Percentiles rank a stretch among this genome's conserved stretches.
phyloP scores from a whole-genome alignment of 805 yeast species.

The Ogataea methylovora region DNA sequence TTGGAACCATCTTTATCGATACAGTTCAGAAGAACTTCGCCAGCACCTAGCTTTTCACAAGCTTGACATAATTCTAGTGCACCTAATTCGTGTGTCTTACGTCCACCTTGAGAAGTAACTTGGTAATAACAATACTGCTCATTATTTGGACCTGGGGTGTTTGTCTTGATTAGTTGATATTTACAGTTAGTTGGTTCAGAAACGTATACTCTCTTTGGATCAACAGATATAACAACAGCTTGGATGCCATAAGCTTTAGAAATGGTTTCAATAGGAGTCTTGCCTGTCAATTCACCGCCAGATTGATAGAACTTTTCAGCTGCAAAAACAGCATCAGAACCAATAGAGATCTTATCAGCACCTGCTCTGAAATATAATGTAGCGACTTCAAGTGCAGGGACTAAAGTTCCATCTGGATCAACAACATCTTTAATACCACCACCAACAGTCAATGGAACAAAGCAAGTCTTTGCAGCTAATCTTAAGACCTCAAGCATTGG shows the following conservation, averaged over 20 bases:
- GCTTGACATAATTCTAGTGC: conserved; percentile 86
- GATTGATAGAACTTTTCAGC: conserved; percentile 73
- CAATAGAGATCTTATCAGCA: conserved; percentile 96
- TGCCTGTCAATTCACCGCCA: conserved; percentile 57
- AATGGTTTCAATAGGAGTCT: conserved; percentile 87
- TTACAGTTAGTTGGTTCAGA: conserved; percentile 48
- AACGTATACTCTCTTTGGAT: conserved; percentile 85
- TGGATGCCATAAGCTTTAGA: conserved; percentile 90
- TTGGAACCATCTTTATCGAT: conserved; percentile 97
- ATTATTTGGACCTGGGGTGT: conserved; percentile 75
- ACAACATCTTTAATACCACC: conserved; percentile 92
- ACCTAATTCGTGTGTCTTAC: conserved; percentile 81
- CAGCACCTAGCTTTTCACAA: conserved; percentile 92
- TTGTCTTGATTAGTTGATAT: conserved; percentile 59
- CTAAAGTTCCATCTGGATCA: conserved; percentile 74
- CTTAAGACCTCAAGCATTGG: conserved; percentile 92
- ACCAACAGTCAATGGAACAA: conserved; percentile 96
- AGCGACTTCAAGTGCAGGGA: conserved; percentile 89
- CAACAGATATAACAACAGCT: conserved; percentile 98
- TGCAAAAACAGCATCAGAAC: conserved; percentile 92
- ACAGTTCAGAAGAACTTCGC: conserved; percentile 88
- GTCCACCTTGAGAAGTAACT: conserved; percentile 95
- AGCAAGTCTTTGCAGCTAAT: conserved; percentile 78
- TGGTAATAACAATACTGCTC: conserved; percentile 89
- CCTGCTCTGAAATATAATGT: conserved; percentile 89